Evolutionary conservation across 78 protist genomes (phyloP).

Genomic region (Dictyostelium firmibasis): DNA sequence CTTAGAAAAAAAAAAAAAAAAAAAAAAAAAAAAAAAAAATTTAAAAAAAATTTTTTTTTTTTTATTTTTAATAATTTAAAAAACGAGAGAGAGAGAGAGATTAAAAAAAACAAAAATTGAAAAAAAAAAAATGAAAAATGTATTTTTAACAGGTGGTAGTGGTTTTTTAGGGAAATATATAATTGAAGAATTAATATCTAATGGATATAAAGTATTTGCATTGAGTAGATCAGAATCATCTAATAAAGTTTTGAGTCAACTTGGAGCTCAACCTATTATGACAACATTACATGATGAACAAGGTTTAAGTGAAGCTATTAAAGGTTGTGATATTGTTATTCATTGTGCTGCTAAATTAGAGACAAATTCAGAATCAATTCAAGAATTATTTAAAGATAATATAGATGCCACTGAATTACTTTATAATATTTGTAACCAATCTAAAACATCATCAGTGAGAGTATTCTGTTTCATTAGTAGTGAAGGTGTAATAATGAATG

Average conservation of each 20-base stretch:
- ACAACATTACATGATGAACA: not conserved
- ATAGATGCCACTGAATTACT: slow-evolving; percentile 21
- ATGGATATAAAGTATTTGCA: slow-evolving; percentile 48
- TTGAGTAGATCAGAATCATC: slow-evolving; percentile 48
- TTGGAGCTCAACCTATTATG: not conserved
- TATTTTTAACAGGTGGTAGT: slow-evolving; percentile 64
- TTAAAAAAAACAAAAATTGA: too few relatives aligned
- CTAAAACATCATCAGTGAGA: not conserved
- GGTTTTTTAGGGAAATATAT: slow-evolving; percentile 54
- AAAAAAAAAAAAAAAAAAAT: too few relatives aligned
- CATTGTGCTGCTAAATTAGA: slow-evolving; percentile 77
- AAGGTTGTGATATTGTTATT: slow-evolving; percentile 38
- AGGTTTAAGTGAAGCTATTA: not conserved
- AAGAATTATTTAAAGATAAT: slow-evolving; percentile 51
- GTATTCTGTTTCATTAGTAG: slow-evolving; percentile 57
- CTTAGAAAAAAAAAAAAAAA: too few relatives aligned
- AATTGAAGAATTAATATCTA: not conserved
- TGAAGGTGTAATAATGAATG: slow-evolving; percentile 68
- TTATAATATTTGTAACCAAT: not conserved
- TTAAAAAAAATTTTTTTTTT: too few relatives aligned
- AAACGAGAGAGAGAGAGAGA: too few relatives aligned
- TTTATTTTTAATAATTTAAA: too few relatives aligned
- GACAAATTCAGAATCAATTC: slow-evolving; percentile 33
- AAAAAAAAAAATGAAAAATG: not conserved
- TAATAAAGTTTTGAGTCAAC: not conserved